These are phyloP conservation scores for Emydomyces testavorans DNA, from an alignment of 2,329 filamentous ascomycete genomes.

Conservation along the genomic window DNA sequence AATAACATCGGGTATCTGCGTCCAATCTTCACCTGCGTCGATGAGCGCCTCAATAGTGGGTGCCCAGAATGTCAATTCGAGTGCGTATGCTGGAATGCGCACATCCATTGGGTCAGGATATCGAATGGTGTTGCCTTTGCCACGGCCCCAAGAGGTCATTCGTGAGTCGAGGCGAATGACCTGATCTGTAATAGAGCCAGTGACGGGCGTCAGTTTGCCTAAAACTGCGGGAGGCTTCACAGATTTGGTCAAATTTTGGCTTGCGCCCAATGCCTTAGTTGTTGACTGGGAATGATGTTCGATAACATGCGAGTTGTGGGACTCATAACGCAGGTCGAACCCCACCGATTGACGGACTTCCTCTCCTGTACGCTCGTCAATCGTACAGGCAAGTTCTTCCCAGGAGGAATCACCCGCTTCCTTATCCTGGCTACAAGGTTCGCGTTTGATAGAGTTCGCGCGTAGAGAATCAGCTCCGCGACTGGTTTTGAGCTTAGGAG, in stretches of 20 bases:
- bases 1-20: slow-evolving; percentile 45
- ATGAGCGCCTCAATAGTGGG: slow-evolving; percentile 52
- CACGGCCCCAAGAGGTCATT: slow-evolving; percentile 67
- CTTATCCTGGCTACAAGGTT: not conserved
- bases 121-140: slow-evolving; percentile 53
- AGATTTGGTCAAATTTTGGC: slow-evolving; percentile 17
- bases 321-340: not conserved
- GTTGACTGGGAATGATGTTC: slow-evolving; percentile 1
- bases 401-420: not conserved
- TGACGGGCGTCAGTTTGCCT: slow-evolving; percentile 54
- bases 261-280: not conserved
- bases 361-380: slow-evolving; percentile 35
- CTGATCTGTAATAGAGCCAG: slow-evolving; percentile 54
- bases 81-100: slow-evolving; percentile 68
- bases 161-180: slow-evolving; percentile 55
- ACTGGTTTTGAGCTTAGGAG: not conserved
- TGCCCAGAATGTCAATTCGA: slow-evolving; percentile 66
- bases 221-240: slow-evolving; percentile 36
- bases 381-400: slow-evolving; percentile 31
- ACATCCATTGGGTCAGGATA: slow-evolving; percentile 53
- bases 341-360: slow-evolving; percentile 19
- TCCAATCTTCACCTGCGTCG: slow-evolving; percentile 47
- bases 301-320: not conserved
- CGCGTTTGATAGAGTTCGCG: not conserved
- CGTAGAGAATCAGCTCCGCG: not conserved